A percentile compares a stretch with the other conserved stretches of the same genome.
Evolutionary conservation across 352 stramenopile species (phyloP).

Genomic region (Aphanomyces cochlioides): DNA sequence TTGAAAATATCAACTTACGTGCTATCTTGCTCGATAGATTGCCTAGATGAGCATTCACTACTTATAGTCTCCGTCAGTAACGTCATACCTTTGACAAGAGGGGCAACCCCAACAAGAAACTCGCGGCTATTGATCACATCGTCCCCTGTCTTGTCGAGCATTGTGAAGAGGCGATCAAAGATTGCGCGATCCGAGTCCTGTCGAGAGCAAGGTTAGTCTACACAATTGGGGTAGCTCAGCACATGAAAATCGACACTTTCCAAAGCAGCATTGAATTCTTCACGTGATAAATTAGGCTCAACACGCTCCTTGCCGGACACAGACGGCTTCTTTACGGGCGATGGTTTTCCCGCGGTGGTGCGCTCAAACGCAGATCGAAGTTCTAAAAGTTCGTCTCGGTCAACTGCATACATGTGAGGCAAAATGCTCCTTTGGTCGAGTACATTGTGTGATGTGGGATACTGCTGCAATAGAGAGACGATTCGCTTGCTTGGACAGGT

Average conservation of each 20-base stretch:
- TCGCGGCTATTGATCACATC: constrained; percentile 43
- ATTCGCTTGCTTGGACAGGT: constrained; percentile 41
- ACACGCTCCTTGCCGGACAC: constrained; percentile 32
- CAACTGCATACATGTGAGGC: constrained; percentile 34
- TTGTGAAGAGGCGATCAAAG: constrained; percentile 52
- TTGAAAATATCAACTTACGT: constrained; percentile 30
- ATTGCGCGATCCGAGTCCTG: constrained; percentile 44
- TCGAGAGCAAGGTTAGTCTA: background rate
- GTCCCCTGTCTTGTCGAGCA: constrained; percentile 59
- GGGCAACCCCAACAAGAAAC: constrained; percentile 44
- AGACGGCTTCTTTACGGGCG: constrained; percentile 16
- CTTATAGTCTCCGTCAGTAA: no score
- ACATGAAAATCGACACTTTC: constrained; percentile 44
- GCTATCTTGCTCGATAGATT: constrained; percentile 45
- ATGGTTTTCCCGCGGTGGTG: background rate
- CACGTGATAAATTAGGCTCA: constrained; percentile 39
- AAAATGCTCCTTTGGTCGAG: background rate
- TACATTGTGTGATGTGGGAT: constrained; percentile 55
- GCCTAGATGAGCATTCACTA: constrained; percentile 15
- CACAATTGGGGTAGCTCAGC: background rate
- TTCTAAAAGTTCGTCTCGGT: constrained; percentile 40
- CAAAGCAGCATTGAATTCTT: constrained; percentile 42
- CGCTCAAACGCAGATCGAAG: constrained; percentile 34
- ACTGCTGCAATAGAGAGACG: constrained; percentile 48
- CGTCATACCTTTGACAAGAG: constrained; percentile 39